These are phyloP conservation scores for Hericium coralloides DNA, from an alignment of 768 basidiomycete genomes.

Conservation along the genomic window DNA sequence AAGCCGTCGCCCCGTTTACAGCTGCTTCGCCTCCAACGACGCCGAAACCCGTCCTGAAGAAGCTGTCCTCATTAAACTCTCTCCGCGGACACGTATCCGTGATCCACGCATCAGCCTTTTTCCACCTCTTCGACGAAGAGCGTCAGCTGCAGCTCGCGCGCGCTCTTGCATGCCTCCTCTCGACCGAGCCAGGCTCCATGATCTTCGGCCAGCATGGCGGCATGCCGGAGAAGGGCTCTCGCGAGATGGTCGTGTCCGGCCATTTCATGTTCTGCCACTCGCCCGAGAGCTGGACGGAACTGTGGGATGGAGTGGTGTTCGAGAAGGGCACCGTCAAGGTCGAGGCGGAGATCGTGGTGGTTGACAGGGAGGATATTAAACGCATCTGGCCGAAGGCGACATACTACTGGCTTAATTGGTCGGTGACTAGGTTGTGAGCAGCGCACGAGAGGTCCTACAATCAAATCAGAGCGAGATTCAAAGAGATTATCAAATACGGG, in stretches of 20 bases:
- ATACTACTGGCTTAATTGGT: too few species aligned
- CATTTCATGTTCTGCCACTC: slow-evolving; percentile 21
- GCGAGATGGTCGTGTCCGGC: neutral
- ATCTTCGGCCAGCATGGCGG: slow-evolving; percentile 28
- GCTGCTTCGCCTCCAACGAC: slow-evolving; percentile 12
- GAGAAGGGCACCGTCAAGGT: slow-evolving; percentile 3
- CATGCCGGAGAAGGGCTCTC: neutral
- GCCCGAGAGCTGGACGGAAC: slow-evolving; percentile 27
- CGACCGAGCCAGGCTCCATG: slow-evolving; percentile 34
- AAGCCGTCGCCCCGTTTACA: neutral
- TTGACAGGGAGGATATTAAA: too few species aligned
- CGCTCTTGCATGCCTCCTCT: slow-evolving; percentile 32
- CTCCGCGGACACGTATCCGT: slow-evolving; percentile 36
- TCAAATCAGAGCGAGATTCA: too few species aligned
- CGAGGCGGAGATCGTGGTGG: neutral
- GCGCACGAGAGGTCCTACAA: too few species aligned
- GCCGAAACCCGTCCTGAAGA: slow-evolving; percentile 17
- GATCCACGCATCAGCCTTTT: slow-evolving; percentile 42
- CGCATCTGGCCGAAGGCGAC: too few species aligned
- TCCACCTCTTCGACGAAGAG: slow-evolving; percentile 36
- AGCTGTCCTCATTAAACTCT: slow-evolving; percentile 32
- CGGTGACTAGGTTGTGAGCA: too few species aligned
- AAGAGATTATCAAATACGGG: too few species aligned
- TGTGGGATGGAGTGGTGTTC: slow-evolving; percentile 26
- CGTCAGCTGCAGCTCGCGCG: slow-evolving; percentile 33